These are phyloP conservation scores for Triticum aestivum DNA, from an alignment of 176 grass and related monocot species.

Conservation along the genomic window IWGSC_CS_RefSeq_v2.1 NC_057800.1:294764353-294764852, in stretches of 20 bases:
- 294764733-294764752: too few relatives aligned
- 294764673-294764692: too few relatives aligned
- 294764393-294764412: neutral
- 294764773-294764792: too few relatives aligned
- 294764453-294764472: conserved; percentile 1
- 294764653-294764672: too few relatives aligned
- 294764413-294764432: neutral
- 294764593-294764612: too few relatives aligned
- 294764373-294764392: neutral
- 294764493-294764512: neutral
- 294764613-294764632: too few relatives aligned
- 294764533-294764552: too few relatives aligned
- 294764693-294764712: neutral
- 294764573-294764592: too few relatives aligned
- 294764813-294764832: neutral
- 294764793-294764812: neutral
- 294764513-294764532: too few relatives aligned
- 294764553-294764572: too few relatives aligned
- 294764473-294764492: neutral
- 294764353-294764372: neutral
- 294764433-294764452: neutral
- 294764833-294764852: neutral
- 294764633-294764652: too few relatives aligned
- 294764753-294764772: too few relatives aligned
- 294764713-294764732: neutral